A percentile compares a stretch with the other conserved stretches of the same genome.
phyloP scores from a whole-genome alignment of 2,329 filamentous ascomycete genomes.

The Leptographium wingfieldii region DNA sequence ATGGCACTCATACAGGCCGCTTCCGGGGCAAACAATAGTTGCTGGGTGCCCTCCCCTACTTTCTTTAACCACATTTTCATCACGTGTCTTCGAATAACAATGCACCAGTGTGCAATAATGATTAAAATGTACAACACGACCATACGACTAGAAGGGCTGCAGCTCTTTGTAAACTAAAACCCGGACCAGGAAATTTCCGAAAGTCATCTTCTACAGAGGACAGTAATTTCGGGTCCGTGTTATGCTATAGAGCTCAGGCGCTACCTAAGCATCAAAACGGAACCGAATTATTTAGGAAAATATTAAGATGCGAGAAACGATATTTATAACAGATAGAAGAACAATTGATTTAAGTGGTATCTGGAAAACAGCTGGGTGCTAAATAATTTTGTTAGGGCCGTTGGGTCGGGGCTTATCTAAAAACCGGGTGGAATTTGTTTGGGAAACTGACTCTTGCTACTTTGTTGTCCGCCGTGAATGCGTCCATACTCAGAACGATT shows the following conservation, averaged over 20 bases:
- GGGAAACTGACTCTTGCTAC: not conserved
- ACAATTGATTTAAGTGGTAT: too few relatives aligned
- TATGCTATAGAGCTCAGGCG: too few relatives aligned
- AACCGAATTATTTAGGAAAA: too few relatives aligned
- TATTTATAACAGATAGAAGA: not conserved
- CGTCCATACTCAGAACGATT: constrained; percentile 7
- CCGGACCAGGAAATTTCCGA: not conserved
- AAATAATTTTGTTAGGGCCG: not conserved
- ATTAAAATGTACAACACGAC: constrained; percentile 1
- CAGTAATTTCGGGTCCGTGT: too few relatives aligned
- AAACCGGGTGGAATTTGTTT: not conserved
- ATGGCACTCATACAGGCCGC: constrained; percentile 20
- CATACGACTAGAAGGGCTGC: not conserved
- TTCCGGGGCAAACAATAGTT: not conserved
- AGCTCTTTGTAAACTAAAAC: not conserved
- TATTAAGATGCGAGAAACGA: too few relatives aligned
- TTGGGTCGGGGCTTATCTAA: not conserved
- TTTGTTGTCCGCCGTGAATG: constrained; percentile 5
- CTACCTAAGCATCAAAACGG: too few relatives aligned
- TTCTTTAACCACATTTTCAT: not conserved
- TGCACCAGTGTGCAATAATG: not conserved
- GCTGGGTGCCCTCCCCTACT: not conserved
- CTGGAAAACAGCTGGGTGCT: too few relatives aligned
- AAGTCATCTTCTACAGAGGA: not conserved
- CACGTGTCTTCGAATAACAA: not conserved